These are phyloP conservation scores for Pseudogymnoascus sp. DNA, from an alignment of 2,329 filamentous ascomycete species.

Conservation along the genomic window DNA sequence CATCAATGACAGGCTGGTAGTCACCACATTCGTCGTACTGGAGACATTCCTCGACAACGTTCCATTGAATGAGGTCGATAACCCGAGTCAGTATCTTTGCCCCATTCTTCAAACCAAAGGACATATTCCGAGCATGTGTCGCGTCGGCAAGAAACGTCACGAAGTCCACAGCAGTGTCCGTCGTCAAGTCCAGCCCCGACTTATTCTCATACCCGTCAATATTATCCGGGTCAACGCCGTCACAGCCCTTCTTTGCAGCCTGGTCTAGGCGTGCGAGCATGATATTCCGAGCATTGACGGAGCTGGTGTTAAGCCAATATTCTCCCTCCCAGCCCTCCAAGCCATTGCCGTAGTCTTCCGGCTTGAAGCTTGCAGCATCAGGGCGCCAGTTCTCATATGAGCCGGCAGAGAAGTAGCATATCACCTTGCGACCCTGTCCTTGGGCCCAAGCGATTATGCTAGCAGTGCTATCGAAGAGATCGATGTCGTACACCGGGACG, in stretches of 20 bases:
- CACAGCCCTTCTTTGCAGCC: constrained; percentile 53
- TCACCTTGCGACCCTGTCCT: constrained; percentile 45
- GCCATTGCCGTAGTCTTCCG: constrained; percentile 46
- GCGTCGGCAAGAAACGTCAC: constrained; percentile 50
- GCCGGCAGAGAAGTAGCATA: constrained; percentile 68
- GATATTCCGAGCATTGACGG: constrained; percentile 50
- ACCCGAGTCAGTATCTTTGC: constrained; percentile 19
- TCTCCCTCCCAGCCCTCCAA: constrained; percentile 59
- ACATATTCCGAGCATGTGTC: constrained; percentile 45
- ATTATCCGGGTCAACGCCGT: constrained; percentile 64
- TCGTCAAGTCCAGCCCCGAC: constrained; percentile 52
- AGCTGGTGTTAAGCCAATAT: constrained; percentile 54
- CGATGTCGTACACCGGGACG: constrained; percentile 36
- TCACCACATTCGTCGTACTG: constrained; percentile 49
- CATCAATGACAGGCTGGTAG: constrained; percentile 48
- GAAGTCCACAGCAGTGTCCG: constrained; percentile 47
- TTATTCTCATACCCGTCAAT: constrained; percentile 59
- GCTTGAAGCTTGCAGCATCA: constrained; percentile 46
- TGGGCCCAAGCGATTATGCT: constrained; percentile 39
- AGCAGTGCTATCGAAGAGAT: constrained; percentile 47
- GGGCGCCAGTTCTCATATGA: constrained; percentile 54
- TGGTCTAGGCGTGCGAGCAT: constrained; percentile 53
- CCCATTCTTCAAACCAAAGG: constrained; percentile 62
- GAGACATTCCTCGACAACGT: constrained; percentile 48
- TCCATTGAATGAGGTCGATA: background rate